Conservation (phyloP, 2,329 filamentous ascomycete genomes). For the Blumeriella jaapii region DNA sequence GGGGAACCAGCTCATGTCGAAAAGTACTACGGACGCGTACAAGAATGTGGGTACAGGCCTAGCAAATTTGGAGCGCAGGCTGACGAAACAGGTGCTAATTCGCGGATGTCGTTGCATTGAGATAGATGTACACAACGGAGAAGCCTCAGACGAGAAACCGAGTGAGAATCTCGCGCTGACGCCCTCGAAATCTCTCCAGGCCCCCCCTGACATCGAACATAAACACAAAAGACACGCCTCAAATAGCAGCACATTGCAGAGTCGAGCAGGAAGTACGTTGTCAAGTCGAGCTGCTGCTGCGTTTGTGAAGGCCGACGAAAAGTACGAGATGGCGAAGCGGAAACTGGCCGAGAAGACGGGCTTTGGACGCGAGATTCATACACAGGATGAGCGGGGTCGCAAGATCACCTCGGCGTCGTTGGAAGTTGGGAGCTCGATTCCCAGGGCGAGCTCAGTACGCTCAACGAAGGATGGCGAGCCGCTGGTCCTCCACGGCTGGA, state of each 20-base stretch:
- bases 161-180: slow-evolving; percentile 10
- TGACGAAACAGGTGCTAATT: slow-evolving; percentile 46
- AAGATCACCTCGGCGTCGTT: slow-evolving; percentile 9
- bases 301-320: slow-evolving; percentile 22
- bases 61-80: not conserved
- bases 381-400: slow-evolving; percentile 15
- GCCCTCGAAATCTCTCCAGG: slow-evolving; percentile 10
- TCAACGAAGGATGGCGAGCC: slow-evolving; percentile 46
- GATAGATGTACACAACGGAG: slow-evolving; percentile 88
- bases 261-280: slow-evolving; percentile 26
- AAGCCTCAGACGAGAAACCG: slow-evolving; percentile 27
- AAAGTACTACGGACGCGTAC: slow-evolving; percentile 65
- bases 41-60: slow-evolving; percentile 45
- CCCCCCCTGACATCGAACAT: slow-evolving; percentile 33
- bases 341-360: slow-evolving; percentile 14
- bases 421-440: slow-evolving; percentile 15
- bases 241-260: too few species aligned
- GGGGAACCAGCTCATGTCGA: slow-evolving; percentile 74
- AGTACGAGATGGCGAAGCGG: slow-evolving; percentile 19
- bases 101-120: slow-evolving; percentile 82
- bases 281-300: slow-evolving; percentile 23
- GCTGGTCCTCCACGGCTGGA: slow-evolving; percentile 76
- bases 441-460: slow-evolving; percentile 20
- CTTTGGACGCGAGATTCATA: slow-evolving; percentile 10
- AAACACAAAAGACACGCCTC: too few species aligned